Conservation (phyloP, 2,329 filamentous ascomycete species). For the Teratosphaeria pseudoeucalypti region DNA sequence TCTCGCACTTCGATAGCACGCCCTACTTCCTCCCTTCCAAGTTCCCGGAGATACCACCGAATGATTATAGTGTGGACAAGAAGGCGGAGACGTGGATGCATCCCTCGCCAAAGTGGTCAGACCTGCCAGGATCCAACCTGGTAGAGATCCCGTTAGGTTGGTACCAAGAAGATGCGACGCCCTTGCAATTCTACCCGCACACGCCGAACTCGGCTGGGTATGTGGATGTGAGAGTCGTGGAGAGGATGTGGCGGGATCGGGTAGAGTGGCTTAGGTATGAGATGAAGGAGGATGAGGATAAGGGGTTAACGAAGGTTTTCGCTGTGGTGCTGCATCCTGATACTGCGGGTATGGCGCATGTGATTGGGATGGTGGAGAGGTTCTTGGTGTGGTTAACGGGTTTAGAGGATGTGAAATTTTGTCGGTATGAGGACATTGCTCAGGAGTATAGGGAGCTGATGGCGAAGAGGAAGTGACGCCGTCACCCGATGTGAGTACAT, state of each 20-base stretch:
- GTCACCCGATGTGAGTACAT: background rate
- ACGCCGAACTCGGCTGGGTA: slow-evolving; percentile 47
- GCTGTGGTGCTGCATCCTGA: slow-evolving; percentile 47
- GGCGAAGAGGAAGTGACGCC: background rate
- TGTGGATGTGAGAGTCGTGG: slow-evolving; percentile 46
- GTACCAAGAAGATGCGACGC: slow-evolving; percentile 44
- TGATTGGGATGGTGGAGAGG: slow-evolving; percentile 47
- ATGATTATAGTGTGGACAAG: slow-evolving; percentile 29
- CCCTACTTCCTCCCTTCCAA: slow-evolving; percentile 38
- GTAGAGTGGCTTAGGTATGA: slow-evolving; percentile 44
- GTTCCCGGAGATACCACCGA: slow-evolving; percentile 30
- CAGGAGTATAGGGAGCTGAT: slow-evolving; percentile 20
- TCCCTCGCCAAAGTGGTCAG: slow-evolving; percentile 24
- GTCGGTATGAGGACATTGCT: slow-evolving; percentile 34
- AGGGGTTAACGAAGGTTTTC: slow-evolving; percentile 31
- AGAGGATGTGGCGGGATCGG: slow-evolving; percentile 51
- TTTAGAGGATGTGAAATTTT: slow-evolving; percentile 37
- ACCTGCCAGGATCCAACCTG: slow-evolving; percentile 23
- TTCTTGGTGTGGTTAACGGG: slow-evolving; percentile 42
- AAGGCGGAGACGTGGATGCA: slow-evolving; percentile 38
- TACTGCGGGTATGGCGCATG: slow-evolving; percentile 51
- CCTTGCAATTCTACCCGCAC: slow-evolving; percentile 38
- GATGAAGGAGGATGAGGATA: slow-evolving; percentile 23
- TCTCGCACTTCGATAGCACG: slow-evolving; percentile 41
- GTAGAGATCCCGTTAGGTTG: slow-evolving; percentile 42